Conservation (phyloP, 805 yeast genomes). For the Kuraishia molischiana region DNA sequence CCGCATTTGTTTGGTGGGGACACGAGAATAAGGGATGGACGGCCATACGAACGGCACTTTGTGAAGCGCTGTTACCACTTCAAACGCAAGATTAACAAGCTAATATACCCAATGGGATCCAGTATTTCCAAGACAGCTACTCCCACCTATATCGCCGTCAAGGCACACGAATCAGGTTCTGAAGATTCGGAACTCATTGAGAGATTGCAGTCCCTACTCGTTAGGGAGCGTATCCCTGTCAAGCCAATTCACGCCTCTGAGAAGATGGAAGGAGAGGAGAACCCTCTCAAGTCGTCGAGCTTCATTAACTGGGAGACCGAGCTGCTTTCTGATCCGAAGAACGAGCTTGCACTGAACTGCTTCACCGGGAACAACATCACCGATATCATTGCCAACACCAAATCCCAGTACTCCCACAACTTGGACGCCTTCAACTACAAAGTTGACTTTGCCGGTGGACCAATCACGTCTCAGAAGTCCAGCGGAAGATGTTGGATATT, state of each 20-base stretch:
- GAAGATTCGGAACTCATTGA: conserved; percentile 3
- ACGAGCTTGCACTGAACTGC: conserved; percentile 43
- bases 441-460: conserved; percentile 44
- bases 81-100: too few relatives aligned
- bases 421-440: conserved; percentile 32
- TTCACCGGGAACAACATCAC: conserved; percentile 37
- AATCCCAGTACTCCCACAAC: conserved; percentile 16
- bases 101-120: neutral
- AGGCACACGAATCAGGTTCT: conserved; percentile 38
- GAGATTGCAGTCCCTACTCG: conserved; percentile 3
- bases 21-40: too few relatives aligned
- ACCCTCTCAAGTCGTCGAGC: conserved; percentile 22
- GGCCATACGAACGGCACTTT: too few relatives aligned
- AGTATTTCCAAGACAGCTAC: conserved; percentile 33
- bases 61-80: too few relatives aligned
- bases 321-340: conserved; percentile 36
- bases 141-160: conserved; percentile 52
- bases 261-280: conserved; percentile 1
- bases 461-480: conserved; percentile 64
- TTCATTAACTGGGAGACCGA: conserved; percentile 36
- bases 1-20: too few relatives aligned
- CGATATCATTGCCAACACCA: conserved; percentile 28
- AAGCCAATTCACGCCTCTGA: neutral
- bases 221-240: neutral
- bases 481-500: conserved; percentile 89